Evolutionary conservation across 1,139 yeast species (phyloP).

Genomic region (Meyerozyma sp.): DNA sequence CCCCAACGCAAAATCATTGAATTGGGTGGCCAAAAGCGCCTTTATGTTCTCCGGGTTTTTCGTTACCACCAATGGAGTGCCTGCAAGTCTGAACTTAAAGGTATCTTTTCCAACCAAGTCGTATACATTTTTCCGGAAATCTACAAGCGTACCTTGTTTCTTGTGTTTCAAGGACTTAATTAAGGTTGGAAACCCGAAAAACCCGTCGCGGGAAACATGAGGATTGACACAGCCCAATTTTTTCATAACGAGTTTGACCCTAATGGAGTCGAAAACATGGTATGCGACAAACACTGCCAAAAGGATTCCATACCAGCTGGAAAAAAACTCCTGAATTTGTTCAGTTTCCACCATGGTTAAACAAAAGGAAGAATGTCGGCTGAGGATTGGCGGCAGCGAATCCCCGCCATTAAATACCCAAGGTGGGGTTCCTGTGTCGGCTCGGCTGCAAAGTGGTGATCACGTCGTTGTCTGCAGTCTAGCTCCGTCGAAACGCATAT

Average conservation of each 20-base stretch:
- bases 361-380: not conserved
- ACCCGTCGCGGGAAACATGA: slow-evolving; percentile 10
- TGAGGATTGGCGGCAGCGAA: not conserved
- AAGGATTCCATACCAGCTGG: slow-evolving; percentile 6
- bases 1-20: slow-evolving; percentile 49
- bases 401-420: not conserved
- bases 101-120: slow-evolving; percentile 11
- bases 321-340: not conserved
- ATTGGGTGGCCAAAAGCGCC: slow-evolving; percentile 39
- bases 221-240: slow-evolving; percentile 7
- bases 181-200: slow-evolving; percentile 20
- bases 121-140: slow-evolving; percentile 14
- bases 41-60: slow-evolving; percentile 35
- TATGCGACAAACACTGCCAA: slow-evolving; percentile 2
- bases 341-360: not conserved
- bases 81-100: slow-evolving; percentile 14
- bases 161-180: slow-evolving; percentile 11
- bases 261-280: slow-evolving; percentile 1
- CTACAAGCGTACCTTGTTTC: slow-evolving; percentile 19
- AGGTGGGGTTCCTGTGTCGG: not conserved
- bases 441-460: not conserved
- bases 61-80: slow-evolving; percentile 19
- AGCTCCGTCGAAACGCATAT: not conserved
- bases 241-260: not conserved
- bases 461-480: not conserved